Evolutionary conservation across 2,329 filamentous ascomycete genomes (phyloP).

Genomic region (Thelonectria blattea): DNA sequence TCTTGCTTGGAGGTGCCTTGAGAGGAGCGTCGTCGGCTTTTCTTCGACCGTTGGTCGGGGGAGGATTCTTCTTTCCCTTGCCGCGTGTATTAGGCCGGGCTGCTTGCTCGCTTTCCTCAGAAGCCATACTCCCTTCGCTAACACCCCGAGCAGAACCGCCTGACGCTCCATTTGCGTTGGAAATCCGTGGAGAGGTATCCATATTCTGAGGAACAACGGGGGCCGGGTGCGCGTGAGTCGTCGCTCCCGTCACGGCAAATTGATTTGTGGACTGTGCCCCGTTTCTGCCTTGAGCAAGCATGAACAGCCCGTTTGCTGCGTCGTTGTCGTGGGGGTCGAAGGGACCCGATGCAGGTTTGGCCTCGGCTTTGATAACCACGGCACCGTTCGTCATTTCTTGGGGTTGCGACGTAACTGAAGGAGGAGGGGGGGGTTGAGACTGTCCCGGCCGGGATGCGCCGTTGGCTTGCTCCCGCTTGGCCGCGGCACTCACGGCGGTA

Average conservation of each 20-base stretch:
- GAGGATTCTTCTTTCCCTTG: slow-evolving; percentile 71
- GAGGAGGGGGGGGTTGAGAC: slow-evolving; percentile 47
- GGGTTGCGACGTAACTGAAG: slow-evolving; percentile 57
- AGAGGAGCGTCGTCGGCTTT: slow-evolving; percentile 73
- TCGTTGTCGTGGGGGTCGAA: slow-evolving; percentile 93
- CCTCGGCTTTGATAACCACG: slow-evolving; percentile 52
- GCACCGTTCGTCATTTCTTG: slow-evolving; percentile 55
- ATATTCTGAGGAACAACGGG: slow-evolving; percentile 43
- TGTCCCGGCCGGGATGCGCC: slow-evolving; percentile 41
- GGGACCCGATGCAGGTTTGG: slow-evolving; percentile 63
- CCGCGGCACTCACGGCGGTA: slow-evolving; percentile 82
- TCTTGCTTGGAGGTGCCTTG: slow-evolving; percentile 73
- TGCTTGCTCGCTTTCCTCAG: slow-evolving; percentile 74
- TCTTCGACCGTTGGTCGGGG: slow-evolving; percentile 69
- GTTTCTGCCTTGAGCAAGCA: slow-evolving; percentile 78
- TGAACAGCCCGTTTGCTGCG: slow-evolving; percentile 90
- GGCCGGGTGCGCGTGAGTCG: slow-evolving; percentile 57
- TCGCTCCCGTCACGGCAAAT: slow-evolving; percentile 55
- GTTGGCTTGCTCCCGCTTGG: slow-evolving; percentile 60
- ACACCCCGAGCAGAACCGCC: slow-evolving; percentile 58
- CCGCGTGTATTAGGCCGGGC: slow-evolving; percentile 68
- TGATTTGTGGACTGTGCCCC: slow-evolving; percentile 58
- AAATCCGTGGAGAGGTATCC: slow-evolving; percentile 59
- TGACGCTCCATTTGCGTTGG: slow-evolving; percentile 54
- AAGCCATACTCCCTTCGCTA: slow-evolving; percentile 74